Evolutionary conservation across 2,329 filamentous ascomycete genomes (phyloP).

Genomic region (Beauveria sp.): DNA sequence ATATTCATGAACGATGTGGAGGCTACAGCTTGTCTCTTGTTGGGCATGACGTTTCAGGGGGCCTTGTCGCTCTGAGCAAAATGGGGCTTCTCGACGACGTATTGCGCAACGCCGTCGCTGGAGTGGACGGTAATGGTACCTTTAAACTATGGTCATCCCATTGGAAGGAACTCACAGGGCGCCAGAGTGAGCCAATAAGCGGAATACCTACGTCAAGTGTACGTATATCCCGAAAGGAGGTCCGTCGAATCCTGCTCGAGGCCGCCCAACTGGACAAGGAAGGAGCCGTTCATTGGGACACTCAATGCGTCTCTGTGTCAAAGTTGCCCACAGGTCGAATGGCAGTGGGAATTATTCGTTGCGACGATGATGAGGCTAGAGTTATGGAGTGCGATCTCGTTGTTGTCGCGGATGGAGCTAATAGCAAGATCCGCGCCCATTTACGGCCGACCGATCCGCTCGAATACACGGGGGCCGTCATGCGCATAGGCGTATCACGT

Average conservation of each 20-base stretch:
- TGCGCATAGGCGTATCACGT: constrained; percentile 29
- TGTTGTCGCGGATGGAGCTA: constrained; percentile 37
- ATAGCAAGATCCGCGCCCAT: constrained; percentile 30
- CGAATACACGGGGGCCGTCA: constrained; percentile 31
- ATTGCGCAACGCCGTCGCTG: constrained; percentile 24
- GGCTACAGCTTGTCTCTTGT: constrained; percentile 34
- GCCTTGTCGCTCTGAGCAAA: constrained; percentile 30
- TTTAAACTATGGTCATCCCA: constrained; percentile 35
- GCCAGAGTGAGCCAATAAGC: constrained; percentile 22
- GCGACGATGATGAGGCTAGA: background rate
- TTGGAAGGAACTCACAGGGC: constrained; percentile 27
- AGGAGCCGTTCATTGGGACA: constrained; percentile 20
- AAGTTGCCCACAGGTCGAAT: constrained; percentile 19
- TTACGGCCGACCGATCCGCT: constrained; percentile 33
- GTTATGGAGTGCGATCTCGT: constrained; percentile 32
- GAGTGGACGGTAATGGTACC: constrained; percentile 20
- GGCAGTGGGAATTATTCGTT: constrained; percentile 16
- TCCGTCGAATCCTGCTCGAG: constrained; percentile 28
- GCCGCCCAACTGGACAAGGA: constrained; percentile 13
- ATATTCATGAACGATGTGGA: constrained; percentile 23
- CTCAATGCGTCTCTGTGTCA: constrained; percentile 19
- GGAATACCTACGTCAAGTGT: constrained; percentile 30
- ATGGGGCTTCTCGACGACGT: constrained; percentile 30
- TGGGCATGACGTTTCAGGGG: constrained; percentile 26
- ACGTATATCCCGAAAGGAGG: constrained; percentile 28